Evolutionary conservation across 2,329 filamentous ascomycete genomes (phyloP).

Genomic region (Knufia petricola): DNA sequence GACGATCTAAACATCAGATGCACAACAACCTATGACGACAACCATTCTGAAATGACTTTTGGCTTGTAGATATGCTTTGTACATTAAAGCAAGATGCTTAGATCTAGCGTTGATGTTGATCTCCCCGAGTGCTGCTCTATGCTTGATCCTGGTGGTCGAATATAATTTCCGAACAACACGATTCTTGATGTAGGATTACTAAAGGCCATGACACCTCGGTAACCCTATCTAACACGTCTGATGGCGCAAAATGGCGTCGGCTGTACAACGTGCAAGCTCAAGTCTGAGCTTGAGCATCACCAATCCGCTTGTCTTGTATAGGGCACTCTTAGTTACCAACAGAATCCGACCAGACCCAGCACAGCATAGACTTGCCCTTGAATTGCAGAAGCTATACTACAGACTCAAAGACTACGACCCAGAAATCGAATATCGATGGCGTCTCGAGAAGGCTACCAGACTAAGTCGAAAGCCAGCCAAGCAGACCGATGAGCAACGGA

Average conservation of each 20-base stretch:
- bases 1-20: background rate
- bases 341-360: conserved; percentile 59
- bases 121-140: background rate
- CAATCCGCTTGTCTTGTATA: conserved; percentile 69
- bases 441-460: conserved; percentile 44
- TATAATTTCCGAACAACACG: background rate
- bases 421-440: conserved; percentile 56
- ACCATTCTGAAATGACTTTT: background rate
- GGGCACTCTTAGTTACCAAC: conserved; percentile 58
- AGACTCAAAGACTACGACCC: conserved; percentile 71
- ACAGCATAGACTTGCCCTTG: conserved; percentile 63
- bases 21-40: background rate
- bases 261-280: conserved; percentile 1
- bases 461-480: conserved; percentile 1
- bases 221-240: background rate
- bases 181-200: background rate
- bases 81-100: background rate
- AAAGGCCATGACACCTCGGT: background rate
- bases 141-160: background rate
- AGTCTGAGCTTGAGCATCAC: conserved; percentile 17
- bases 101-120: background rate
- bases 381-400: conserved; percentile 67
- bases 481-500: conserved; percentile 7
- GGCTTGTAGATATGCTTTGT: background rate
- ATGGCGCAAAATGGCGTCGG: conserved; percentile 7